Evolutionary conservation across 2,329 filamentous ascomycete genomes (phyloP).

Genomic region (Hypoxylon sp.): DNA sequence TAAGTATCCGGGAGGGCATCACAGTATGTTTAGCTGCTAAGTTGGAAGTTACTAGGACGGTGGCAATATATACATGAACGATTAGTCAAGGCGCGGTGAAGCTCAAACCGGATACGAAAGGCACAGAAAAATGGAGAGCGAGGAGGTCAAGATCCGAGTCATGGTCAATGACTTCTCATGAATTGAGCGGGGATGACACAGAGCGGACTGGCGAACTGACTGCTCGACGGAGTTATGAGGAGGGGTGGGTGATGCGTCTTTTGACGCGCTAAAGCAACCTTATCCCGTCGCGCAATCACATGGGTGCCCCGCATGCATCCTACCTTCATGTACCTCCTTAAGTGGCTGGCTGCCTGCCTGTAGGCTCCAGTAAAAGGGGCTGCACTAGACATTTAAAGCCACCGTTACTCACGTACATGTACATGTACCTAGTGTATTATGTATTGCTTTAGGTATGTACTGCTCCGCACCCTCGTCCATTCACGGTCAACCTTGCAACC

Average conservation of each 20-base stretch:
- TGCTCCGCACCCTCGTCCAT: no score
- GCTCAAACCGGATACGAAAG: background rate
- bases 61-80: background rate
- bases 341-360: constrained; percentile 4
- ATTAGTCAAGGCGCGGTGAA: background rate
- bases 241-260: background rate
- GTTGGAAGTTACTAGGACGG: background rate
- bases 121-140: background rate
- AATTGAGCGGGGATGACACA: constrained; percentile 5
- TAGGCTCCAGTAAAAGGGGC: background rate
- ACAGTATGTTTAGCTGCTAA: constrained; percentile 13
- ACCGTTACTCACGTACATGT: no score
- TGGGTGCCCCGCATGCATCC: constrained; percentile 15
- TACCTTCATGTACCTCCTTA: no score
- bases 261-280: constrained; percentile 17
- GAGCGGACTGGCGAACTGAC: background rate
- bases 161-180: constrained; percentile 10
- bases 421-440: no score
- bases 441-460: no score
- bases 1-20: constrained; percentile 20
- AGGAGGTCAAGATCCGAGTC: constrained; percentile 19
- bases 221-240: no score
- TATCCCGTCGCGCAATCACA: constrained; percentile 33
- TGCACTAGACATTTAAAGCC: no score
- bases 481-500: no score